Evolutionary conservation across 148 eudicot species (phyloP).

Genomic region (Vaccinium vitisidaea): DNA sequence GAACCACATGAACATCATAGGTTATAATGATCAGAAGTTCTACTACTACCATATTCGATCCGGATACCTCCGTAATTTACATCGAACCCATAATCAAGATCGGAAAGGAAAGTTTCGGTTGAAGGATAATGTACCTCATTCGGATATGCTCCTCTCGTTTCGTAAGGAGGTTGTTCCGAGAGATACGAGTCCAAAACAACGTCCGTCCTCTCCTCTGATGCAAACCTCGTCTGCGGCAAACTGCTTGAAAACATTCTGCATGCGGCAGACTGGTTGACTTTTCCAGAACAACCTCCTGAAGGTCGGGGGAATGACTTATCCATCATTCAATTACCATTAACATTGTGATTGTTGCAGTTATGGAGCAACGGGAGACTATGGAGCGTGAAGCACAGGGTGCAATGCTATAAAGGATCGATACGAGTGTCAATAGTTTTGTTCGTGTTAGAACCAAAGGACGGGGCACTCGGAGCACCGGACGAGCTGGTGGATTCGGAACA

Average conservation of each 20-base stretch:
- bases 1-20: constrained; percentile 18
- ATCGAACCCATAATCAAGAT: constrained; percentile 31
- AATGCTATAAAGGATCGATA: no score
- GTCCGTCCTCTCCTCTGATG: constrained; percentile 49
- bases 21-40: constrained; percentile 36
- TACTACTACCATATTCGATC: constrained; percentile 23
- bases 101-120: constrained; percentile 22
- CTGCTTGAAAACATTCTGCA: constrained; percentile 58
- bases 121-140: constrained; percentile 21
- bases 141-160: neutral
- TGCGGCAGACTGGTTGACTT: constrained; percentile 56
- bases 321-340: no score
- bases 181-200: constrained; percentile 38
- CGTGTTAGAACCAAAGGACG: no score
- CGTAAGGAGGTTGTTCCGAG: constrained; percentile 22
- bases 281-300: constrained; percentile 34
- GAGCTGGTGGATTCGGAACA: no score
- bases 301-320: constrained; percentile 75
- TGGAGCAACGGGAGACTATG: no score
- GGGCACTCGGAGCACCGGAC: no score
- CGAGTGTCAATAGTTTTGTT: no score
- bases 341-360: no score
- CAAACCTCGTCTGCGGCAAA: constrained; percentile 50
- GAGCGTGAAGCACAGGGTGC: no score
- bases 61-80: constrained; percentile 34